Percentiles rank a stretch among this genome's conserved stretches.
phyloP scores from a whole-genome alignment of 176 grass and related monocot genomes.

The Calamus simplicifolius region DNA sequence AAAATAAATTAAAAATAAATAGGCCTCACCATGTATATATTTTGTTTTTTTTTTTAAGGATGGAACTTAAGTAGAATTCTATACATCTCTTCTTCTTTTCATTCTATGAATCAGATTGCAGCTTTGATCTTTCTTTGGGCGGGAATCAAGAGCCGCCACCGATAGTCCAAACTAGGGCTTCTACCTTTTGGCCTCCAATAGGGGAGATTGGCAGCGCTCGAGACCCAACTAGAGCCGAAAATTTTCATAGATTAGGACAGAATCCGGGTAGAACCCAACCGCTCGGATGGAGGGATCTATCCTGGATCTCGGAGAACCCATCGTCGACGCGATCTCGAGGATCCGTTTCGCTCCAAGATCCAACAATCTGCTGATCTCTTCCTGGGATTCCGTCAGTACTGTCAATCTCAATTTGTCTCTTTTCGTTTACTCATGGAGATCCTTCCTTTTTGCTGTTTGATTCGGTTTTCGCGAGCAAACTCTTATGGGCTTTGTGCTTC shows the following conservation, averaged over 20 bases:
- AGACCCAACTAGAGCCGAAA: not conserved
- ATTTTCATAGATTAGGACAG: not conserved
- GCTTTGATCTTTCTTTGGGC: conserved; percentile 46
- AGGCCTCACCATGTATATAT: too few species aligned
- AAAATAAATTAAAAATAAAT: too few species aligned
- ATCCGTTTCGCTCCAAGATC: conserved; percentile 51
- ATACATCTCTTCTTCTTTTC: too few species aligned
- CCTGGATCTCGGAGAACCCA: conserved; percentile 10
- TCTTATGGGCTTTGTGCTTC: conserved; percentile 11
- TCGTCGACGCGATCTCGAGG: conserved; percentile 39
- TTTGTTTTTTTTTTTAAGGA: too few species aligned
- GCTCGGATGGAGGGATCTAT: conserved; percentile 4
- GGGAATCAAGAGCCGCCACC: not conserved
- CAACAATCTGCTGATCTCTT: conserved; percentile 53
- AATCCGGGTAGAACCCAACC: not conserved
- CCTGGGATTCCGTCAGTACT: conserved; percentile 46
- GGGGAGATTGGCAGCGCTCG: not conserved
- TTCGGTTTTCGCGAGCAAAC: not conserved
- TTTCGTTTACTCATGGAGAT: not conserved
- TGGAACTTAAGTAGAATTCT: too few species aligned
- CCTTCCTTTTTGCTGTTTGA: not conserved
- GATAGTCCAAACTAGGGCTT: conserved; percentile 5
- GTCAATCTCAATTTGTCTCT: not conserved
- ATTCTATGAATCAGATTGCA: too few species aligned
- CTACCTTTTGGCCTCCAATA: not conserved